phyloP scores from a whole-genome alignment of 345 rosid species.

The Bretschneidera sinensis region DNA sequence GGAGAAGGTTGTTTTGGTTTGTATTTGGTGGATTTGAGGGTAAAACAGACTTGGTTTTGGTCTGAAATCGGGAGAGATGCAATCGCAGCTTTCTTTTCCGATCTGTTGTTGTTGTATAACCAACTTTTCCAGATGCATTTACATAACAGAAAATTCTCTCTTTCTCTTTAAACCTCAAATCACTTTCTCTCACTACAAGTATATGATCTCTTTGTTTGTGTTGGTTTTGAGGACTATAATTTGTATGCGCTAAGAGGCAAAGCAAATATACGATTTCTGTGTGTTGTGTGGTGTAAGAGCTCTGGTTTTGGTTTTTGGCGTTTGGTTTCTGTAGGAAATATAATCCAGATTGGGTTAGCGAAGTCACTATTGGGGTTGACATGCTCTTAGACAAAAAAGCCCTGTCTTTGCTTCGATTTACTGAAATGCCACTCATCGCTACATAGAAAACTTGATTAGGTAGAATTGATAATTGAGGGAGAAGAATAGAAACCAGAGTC shows the following conservation, averaged over 20 bases:
- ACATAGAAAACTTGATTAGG: no score
- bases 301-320: constrained; percentile 17
- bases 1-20: background rate
- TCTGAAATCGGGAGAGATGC: constrained; percentile 24
- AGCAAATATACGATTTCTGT: no score
- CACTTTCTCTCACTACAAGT: no score
- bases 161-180: no score
- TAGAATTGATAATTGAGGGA: no score
- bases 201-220: no score
- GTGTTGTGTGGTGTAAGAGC: no score
- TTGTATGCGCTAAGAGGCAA: constrained; percentile 14
- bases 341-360: constrained; percentile 22
- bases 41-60: constrained; percentile 16
- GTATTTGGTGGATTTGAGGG: constrained; percentile 25
- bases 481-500: no score
- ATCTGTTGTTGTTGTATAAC: constrained; percentile 31
- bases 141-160: constrained; percentile 21
- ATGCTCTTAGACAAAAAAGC: background rate
- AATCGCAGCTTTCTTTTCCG: constrained; percentile 33
- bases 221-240: constrained; percentile 22
- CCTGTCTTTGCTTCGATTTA: constrained; percentile 8
- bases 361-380: constrained; percentile 31
- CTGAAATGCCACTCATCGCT: constrained; percentile 18
- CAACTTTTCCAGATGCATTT: constrained; percentile 41
- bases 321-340: constrained; percentile 17